Evolutionary conservation across 1,139 yeast genomes (phyloP), one percentile per base, ranked within the genome.

Genomic region (Blastobotrys petasosporus): DNA sequence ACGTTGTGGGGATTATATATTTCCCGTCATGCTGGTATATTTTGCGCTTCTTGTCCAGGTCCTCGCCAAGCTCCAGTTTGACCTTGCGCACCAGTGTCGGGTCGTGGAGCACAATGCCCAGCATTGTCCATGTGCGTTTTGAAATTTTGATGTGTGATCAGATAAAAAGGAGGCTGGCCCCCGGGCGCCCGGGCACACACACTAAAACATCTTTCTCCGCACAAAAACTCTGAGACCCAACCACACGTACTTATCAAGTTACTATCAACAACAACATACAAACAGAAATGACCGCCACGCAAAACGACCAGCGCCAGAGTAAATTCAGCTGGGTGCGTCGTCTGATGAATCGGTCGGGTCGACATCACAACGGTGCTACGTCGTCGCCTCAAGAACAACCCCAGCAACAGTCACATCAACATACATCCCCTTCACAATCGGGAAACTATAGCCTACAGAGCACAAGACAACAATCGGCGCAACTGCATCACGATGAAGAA

Each of bases 51-150:
- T 45, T 47, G 42, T 50, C 47, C 13, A 45, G 36, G 32, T 31
- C 38, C 7, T 32, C 16, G 47, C 65, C 70, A 17, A 67, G 51
- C 29, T 31, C 38, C 4, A 51, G 58, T 49, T 68, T 67, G 13
- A 63, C 44, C 3, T 46, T 29, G 48, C 65, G 65, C 33, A 66
- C 54, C 28, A 37, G 9, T 3, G 36, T 23, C n/a, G 50, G 41
- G 30, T 51, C 48, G 3, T 32, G 11, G 11, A 51, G 40, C 32
- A 28, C 44, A 2, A 54, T 32, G 11, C 42, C 43, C n/a, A 47
- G 32, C 50, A 47, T 47, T 20, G 35, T 8, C 16, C 25, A 4
- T 20, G 25, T 20, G 25, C 25, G 7, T n/a, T 32, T n/a, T 33
- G 20, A n/a, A 5, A 11, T 28, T 25, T 12, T 37, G 25, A n/a